These are phyloP conservation scores for Lactarius tabidus DNA, from an alignment of 768 basidiomycete species.

Conservation along the genomic window DNA sequence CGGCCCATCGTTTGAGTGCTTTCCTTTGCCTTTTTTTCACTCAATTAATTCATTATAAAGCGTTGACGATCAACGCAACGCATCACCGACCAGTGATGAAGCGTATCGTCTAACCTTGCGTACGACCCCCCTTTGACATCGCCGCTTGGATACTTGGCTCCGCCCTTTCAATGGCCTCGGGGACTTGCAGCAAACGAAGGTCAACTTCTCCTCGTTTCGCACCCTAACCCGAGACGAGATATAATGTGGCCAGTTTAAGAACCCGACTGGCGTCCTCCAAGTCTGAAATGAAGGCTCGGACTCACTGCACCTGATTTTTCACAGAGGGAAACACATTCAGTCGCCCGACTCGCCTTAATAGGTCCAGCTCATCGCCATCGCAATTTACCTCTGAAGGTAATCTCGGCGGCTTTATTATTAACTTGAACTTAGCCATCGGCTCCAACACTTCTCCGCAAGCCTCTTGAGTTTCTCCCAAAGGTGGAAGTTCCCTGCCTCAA, in stretches of 20 bases:
- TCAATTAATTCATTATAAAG: too few relatives aligned
- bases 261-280: not conserved
- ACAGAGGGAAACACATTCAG: not conserved
- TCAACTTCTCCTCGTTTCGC: not conserved
- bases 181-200: not conserved
- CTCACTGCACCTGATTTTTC: not conserved
- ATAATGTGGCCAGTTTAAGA: not conserved
- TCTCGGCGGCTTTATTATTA: not conserved
- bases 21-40: not conserved
- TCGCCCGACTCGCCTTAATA: not conserved
- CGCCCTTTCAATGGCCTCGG: not conserved
- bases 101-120: not conserved
- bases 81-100: slow-evolving; percentile 3
- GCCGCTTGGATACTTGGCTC: not conserved
- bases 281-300: not conserved
- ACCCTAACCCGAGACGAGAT: not conserved
- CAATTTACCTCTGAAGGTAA: not conserved
- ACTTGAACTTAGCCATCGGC: not conserved
- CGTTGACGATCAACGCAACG: not conserved
- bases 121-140: not conserved
- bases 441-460: not conserved
- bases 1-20: not conserved
- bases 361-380: not conserved
- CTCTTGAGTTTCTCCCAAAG: not conserved
- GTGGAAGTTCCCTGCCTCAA: not conserved